Evolutionary conservation across 1,284 basidiomycete genomes (phyloP).

Genomic region (Takashimella tepidaria): DNA sequence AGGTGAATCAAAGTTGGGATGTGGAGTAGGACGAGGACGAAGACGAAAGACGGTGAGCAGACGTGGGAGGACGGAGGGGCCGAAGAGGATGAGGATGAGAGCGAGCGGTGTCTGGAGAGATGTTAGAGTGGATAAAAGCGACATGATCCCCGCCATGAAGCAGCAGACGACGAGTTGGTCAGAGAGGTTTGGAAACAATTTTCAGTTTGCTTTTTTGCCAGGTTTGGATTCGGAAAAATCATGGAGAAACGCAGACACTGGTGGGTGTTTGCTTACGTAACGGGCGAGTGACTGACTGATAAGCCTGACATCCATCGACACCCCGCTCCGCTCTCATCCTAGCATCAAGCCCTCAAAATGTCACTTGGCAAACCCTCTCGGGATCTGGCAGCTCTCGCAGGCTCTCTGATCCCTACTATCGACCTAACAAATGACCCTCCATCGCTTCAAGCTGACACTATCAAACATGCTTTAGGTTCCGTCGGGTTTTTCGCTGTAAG

Average conservation of each 20-base stretch:
- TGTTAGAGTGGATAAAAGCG: conserved; percentile 9
- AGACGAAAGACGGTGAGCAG: conserved; percentile 5
- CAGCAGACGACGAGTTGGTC: too few species aligned
- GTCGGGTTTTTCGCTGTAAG: conserved; percentile 21
- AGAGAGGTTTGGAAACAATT: too few species aligned
- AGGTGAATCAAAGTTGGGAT: neutral
- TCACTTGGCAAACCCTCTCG: neutral
- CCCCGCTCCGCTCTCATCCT: neutral
- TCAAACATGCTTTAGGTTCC: conserved; percentile 15
- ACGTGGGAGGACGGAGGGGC: conserved; percentile 21
- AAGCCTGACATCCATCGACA: too few species aligned
- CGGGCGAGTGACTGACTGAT: too few species aligned
- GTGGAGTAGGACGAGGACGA: neutral
- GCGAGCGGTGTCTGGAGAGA: conserved; percentile 16
- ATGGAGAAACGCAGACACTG: too few species aligned
- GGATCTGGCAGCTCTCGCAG: neutral
- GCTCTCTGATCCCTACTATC: conserved; percentile 16
- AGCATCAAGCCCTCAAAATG: neutral
- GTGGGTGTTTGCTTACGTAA: too few species aligned
- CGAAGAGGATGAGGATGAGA: conserved; percentile 18
- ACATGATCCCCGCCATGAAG: too few species aligned
- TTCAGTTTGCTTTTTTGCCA: too few species aligned
- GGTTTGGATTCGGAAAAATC: too few species aligned
- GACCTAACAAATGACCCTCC: conserved; percentile 20
- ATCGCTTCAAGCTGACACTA: conserved; percentile 14